A percentile compares a stretch with the other conserved stretches of the same genome.
phyloP scores from a whole-genome alignment of 78 protist genomes.

The Dictyostelium brefeldianum region DNA sequence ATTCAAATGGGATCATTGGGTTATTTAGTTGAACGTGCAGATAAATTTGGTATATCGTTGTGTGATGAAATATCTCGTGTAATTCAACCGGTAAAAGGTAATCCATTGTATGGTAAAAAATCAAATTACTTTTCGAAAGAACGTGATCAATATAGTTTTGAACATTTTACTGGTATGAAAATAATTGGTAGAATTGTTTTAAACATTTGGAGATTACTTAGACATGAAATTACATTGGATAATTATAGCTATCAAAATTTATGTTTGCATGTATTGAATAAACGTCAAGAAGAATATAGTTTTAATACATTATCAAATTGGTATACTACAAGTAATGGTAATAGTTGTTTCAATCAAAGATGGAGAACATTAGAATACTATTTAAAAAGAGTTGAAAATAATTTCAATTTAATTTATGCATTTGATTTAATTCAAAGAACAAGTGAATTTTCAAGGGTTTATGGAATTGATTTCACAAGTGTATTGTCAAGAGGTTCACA shows the following conservation, averaged over 20 bases:
- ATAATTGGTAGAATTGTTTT: constrained; percentile 91
- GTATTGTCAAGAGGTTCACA: constrained; percentile 95
- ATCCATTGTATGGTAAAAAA: not conserved
- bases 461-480: constrained; percentile 94
- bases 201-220: constrained; percentile 93
- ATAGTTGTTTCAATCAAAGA: not conserved
- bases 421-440: constrained; percentile 92
- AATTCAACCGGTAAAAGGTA: not conserved
- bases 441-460: constrained; percentile 93
- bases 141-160: constrained; percentile 66
- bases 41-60: constrained; percentile 35
- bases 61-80: constrained; percentile 63
- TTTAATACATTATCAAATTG: constrained; percentile 60
- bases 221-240: constrained; percentile 87
- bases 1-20: constrained; percentile 90
- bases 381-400: not conserved
- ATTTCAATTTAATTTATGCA: constrained; percentile 47
- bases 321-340: constrained; percentile 9
- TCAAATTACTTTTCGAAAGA: constrained; percentile 48
- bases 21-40: constrained; percentile 87
- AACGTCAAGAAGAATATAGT: constrained; percentile 52
- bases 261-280: constrained; percentile 57
- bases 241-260: constrained; percentile 80
- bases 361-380: constrained; percentile 60
- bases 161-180: constrained; percentile 60